These are phyloP conservation scores for Pecoramyces ruminantium DNA, from an alignment of 192 early-diverging fungal species.

Conservation along the genomic window DNA sequence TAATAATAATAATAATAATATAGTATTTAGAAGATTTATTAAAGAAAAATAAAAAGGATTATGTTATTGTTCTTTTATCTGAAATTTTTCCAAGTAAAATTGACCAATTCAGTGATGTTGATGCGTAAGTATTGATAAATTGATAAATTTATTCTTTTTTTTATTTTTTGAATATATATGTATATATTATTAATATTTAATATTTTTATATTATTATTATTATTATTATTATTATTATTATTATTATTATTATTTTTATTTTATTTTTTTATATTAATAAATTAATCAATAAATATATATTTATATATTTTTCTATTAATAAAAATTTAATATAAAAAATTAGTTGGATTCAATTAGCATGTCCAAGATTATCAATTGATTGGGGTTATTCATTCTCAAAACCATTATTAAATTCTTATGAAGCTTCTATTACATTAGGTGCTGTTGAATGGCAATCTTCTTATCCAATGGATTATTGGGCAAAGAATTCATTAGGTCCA, in stretches of 20 bases:
- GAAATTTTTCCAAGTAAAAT: constrained; percentile 93
- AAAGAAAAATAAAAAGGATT: constrained; percentile 34
- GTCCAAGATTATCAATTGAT: constrained; percentile 92
- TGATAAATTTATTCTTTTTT: too few relatives aligned
- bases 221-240: too few relatives aligned
- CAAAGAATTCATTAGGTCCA: constrained; percentile 9
- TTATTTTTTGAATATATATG: too few relatives aligned
- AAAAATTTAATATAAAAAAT: background rate
- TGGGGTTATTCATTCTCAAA: constrained; percentile 94
- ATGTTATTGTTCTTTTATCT: constrained; percentile 64
- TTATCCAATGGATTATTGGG: constrained; percentile 99
- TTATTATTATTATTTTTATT: too few relatives aligned
- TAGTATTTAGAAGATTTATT: constrained; percentile 54
- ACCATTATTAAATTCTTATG: constrained; percentile 86
- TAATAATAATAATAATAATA: too few relatives aligned
- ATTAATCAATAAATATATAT: background rate
- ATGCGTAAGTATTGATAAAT: constrained; percentile 50
- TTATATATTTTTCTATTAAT: too few relatives aligned
- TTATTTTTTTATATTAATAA: too few relatives aligned
- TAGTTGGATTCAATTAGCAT: constrained; percentile 87
- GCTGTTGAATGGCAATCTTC: constrained; percentile 57
- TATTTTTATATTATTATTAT: background rate
- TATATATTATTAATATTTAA: too few relatives aligned
- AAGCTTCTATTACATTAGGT: constrained; percentile 75
- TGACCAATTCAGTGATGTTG: constrained; percentile 66